A percentile compares a stretch with the other conserved stretches of the same genome.
phyloP scores from a whole-genome alignment of 306 rosid species.

The Rosa chinensis region DNA sequence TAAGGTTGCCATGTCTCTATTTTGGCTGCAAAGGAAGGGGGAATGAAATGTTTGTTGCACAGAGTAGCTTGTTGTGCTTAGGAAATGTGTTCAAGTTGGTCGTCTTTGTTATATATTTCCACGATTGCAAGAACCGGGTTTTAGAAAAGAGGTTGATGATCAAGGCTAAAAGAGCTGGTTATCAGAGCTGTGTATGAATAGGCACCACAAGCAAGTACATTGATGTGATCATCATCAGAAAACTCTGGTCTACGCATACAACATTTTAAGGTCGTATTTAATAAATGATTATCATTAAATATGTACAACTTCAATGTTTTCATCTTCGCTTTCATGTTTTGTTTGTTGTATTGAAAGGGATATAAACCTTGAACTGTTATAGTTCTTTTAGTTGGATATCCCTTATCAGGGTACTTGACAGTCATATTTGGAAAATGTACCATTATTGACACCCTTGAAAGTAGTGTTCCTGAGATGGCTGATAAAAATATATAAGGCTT shows the following conservation, averaged over 20 bases:
- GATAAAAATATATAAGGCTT: no score
- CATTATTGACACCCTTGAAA: background rate
- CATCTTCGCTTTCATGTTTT: background rate
- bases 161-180: conserved; percentile 24
- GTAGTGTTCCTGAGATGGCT: background rate
- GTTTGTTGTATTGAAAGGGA: background rate
- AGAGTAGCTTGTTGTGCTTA: conserved; percentile 38
- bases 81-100: conserved; percentile 60
- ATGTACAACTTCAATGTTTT: background rate
- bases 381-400: background rate
- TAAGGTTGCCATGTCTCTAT: conserved; percentile 38
- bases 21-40: conserved; percentile 40
- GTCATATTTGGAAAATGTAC: background rate
- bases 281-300: background rate
- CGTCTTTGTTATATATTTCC: conserved; percentile 48
- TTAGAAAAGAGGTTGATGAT: conserved; percentile 43
- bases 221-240: background rate
- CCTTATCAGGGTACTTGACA: background rate
- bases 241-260: background rate
- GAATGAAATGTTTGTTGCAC: conserved; percentile 25
- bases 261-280: background rate
- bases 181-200: conserved; percentile 6
- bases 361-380: background rate
- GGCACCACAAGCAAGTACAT: background rate
- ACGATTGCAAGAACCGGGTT: conserved; percentile 47